Evolutionary conservation across 148 eudicot species (phyloP).

Genomic region (Limonium bicolor): DNA sequence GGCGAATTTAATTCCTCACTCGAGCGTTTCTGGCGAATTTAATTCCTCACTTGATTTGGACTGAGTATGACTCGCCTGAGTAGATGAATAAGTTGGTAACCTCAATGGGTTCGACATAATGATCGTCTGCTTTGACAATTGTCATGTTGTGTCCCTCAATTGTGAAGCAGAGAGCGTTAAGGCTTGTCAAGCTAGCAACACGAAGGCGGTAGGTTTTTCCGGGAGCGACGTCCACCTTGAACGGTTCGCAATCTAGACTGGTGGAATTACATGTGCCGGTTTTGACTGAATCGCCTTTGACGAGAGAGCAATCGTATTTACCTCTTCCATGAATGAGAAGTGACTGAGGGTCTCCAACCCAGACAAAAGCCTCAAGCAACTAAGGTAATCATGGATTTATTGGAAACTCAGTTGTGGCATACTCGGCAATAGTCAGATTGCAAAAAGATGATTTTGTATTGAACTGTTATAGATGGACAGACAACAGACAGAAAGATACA

Average conservation of each 20-base stretch:
- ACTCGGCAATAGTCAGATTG: too few relatives aligned
- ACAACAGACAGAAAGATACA: too few relatives aligned
- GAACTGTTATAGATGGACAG: too few relatives aligned
- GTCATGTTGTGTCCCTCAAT: slow-evolving; percentile 96
- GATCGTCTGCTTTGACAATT: slow-evolving; percentile 69
- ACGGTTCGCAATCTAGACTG: slow-evolving; percentile 44
- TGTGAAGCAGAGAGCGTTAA: slow-evolving; percentile 62
- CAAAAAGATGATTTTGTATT: too few relatives aligned
- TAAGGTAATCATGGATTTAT: too few relatives aligned
- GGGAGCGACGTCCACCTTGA: slow-evolving; percentile 39
- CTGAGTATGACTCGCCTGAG: slow-evolving; percentile 86
- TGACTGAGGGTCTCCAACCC: slow-evolving; percentile 91
- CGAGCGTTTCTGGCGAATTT: too few relatives aligned
- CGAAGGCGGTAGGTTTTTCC: slow-evolving; percentile 67
- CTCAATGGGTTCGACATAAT: slow-evolving; percentile 58
- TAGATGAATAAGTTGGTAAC: slow-evolving; percentile 63
- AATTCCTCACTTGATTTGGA: slow-evolving; percentile 39
- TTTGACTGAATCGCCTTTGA: slow-evolving; percentile 9
- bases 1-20: too few relatives aligned
- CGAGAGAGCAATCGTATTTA: slow-evolving; percentile 35
- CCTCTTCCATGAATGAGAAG: slow-evolving; percentile 74
- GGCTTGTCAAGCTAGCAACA: slow-evolving; percentile 52
- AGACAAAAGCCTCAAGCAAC: too few relatives aligned
- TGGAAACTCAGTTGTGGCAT: too few relatives aligned
- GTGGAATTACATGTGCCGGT: slow-evolving; percentile 30